Evolutionary conservation across 2,329 filamentous ascomycete genomes (phyloP), one percentile per base, ranked within the genome.

Genomic region (Diaporthe citrichinensis): DNA sequence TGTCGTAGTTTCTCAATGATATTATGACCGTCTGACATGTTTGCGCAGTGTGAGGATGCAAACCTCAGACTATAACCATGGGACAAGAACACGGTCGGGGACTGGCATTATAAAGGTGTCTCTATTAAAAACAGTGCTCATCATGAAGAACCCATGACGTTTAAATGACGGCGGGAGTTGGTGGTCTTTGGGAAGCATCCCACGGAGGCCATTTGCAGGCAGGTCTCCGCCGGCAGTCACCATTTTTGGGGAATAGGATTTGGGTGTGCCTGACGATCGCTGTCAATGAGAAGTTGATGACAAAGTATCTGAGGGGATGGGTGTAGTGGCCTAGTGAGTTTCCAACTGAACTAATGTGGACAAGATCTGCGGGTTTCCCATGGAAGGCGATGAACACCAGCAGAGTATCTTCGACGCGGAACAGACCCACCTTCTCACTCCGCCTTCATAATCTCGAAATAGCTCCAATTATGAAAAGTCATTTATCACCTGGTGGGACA

Each of bases 141-240:
- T 8, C 39, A 25, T 46, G 58, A 46, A 49, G 41, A 23, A 15
- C 23, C n/a, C 25, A 65, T 65, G 61, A 65, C 61, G 61, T 65
- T 31, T 8, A 17, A 7, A 49, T 65, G 61, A 65, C 61, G 61
- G 41, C n/a, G 41, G 25, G 23, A 14, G 25, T 2, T 65, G 25
- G 41, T 8, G 39, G 10, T 65, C 4, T 23, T 20, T 15, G 9
- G 39, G 41, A 36, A 46, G 31, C 39, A 25, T 31, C 59, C 31
- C 15, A n/a, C n/a, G 12, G 25, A 23, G 39, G 59, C 46, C 59
- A 65, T 41, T 23, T 3, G 10, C 59, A 44, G 17, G 12, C 15
- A 49, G 15, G 14, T 46, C n/a, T 14, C 5, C 20, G 4, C 5
- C 61, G 25, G 25, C 61, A 65, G 41, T 49, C 9, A 46, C 20